A percentile compares a stretch with the other conserved stretches of the same genome.
These are phyloP conservation scores for Thymus mandschuricus DNA, from an alignment of 257 asterid species.

Conservation along the genomic window DNA sequence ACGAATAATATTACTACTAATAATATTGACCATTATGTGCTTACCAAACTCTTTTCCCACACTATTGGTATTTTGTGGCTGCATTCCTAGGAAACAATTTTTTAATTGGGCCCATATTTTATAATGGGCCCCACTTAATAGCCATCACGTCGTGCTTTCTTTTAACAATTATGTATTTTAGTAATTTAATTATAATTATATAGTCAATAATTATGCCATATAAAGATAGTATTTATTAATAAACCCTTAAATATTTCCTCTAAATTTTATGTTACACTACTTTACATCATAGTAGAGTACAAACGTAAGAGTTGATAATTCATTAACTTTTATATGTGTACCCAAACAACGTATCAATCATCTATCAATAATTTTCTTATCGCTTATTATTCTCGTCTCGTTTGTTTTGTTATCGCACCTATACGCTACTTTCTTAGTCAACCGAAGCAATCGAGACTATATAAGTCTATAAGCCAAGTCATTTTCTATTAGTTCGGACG, in stretches of 20 bases:
- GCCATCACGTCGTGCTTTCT: constrained; percentile 16
- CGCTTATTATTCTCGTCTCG: no score
- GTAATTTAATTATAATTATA: neutral
- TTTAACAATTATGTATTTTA: neutral
- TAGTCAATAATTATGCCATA: neutral
- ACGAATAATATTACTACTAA: no score
- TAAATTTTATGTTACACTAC: neutral
- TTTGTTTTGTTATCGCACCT: neutral
- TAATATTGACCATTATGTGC: neutral
- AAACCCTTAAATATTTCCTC: no score
- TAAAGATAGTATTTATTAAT: neutral
- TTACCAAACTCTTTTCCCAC: neutral
- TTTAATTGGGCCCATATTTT: neutral
- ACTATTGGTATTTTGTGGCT: constrained; percentile 1
- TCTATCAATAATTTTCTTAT: no score
- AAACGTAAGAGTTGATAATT: neutral
- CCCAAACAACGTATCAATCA: neutral
- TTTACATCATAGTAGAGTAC: no score
- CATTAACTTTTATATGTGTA: neutral
- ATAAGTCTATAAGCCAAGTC: neutral
- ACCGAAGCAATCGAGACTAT: neutral
- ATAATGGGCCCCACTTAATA: constrained; percentile 8
- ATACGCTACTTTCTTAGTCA: neutral
- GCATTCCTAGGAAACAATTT: neutral
- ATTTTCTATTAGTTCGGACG: neutral